Conservation (phyloP, 2,329 filamentous ascomycete species). For the Neospermospora avenae region DNA sequence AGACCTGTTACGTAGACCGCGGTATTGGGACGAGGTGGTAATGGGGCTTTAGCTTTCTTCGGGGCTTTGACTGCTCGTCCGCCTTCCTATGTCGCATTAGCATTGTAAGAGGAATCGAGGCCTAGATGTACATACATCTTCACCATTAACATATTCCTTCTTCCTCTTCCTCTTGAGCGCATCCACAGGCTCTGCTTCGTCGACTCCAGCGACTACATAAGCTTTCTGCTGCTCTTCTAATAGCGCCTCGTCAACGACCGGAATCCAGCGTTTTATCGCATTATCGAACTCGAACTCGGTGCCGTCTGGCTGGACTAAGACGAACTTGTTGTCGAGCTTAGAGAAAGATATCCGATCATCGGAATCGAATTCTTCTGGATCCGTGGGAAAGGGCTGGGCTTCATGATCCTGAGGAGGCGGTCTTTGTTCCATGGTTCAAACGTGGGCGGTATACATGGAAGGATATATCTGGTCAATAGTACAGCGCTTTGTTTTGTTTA, state of each 20-base stretch:
- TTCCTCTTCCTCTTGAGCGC: constrained; percentile 50
- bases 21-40: constrained; percentile 63
- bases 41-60: constrained; percentile 36
- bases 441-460: neutral
- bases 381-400: constrained; percentile 29
- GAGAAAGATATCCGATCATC: constrained; percentile 86
- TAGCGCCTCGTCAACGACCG: constrained; percentile 59
- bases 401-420: constrained; percentile 4
- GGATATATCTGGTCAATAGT: neutral
- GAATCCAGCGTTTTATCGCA: constrained; percentile 70
- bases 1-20: constrained; percentile 90
- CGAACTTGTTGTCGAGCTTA: constrained; percentile 75
- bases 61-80: constrained; percentile 33
- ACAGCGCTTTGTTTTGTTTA: neutral
- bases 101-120: neutral
- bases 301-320: constrained; percentile 80
- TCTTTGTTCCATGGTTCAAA: constrained; percentile 26
- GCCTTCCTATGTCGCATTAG: constrained; percentile 29
- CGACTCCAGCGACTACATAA: constrained; percentile 57
- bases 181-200: constrained; percentile 51
- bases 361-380: constrained; percentile 54
- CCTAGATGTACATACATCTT: constrained; percentile 43
- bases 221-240: constrained; percentile 59
- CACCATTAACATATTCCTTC: constrained; percentile 44
- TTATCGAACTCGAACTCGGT: constrained; percentile 81